phyloP scores from a whole-genome alignment of 805 yeast species.

The Candida methanosorbosa region DNA sequence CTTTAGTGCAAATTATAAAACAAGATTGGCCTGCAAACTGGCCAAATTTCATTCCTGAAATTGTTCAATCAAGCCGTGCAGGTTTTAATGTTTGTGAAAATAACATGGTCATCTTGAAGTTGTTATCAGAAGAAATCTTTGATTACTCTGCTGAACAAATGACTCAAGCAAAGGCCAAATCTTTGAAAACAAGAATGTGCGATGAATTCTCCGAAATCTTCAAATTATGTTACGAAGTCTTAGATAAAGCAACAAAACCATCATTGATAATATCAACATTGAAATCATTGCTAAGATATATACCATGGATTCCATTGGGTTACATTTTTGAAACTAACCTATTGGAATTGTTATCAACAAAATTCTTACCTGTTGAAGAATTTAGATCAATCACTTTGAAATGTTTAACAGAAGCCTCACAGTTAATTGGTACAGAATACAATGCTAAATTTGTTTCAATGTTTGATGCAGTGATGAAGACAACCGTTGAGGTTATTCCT shows the following conservation, averaged over 20 bases:
- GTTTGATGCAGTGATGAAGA: constrained; percentile 69
- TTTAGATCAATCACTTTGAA: constrained; percentile 81
- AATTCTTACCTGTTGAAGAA: constrained; percentile 69
- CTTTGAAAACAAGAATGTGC: constrained; percentile 74
- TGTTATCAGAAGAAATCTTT: constrained; percentile 91
- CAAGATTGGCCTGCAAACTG: constrained; percentile 99
- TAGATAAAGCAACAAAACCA: constrained; percentile 82
- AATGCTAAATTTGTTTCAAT: constrained; percentile 53
- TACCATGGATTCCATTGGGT: constrained; percentile 91
- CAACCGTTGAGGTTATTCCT: constrained; percentile 62
- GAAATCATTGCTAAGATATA: constrained; percentile 70
- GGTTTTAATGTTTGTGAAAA: constrained; percentile 94
- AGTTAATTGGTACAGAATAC: constrained; percentile 48
- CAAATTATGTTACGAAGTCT: constrained; percentile 85
- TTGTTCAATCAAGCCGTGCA: constrained; percentile 74
- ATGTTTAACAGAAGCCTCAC: constrained; percentile 87
- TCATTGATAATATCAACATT: constrained; percentile 79
- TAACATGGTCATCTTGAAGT: constrained; percentile 85
- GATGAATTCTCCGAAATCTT: constrained; percentile 91
- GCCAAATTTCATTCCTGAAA: constrained; percentile 95
- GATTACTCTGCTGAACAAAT: constrained; percentile 93
- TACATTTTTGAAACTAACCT: constrained; percentile 85
- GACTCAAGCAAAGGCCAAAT: constrained; percentile 90
- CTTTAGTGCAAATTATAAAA: constrained; percentile 87
- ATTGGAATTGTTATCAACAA: constrained; percentile 59